Evolutionary conservation across 2,329 filamentous ascomycete genomes (phyloP).

Genomic region (Ascochyta clinopodiicola): DNA sequence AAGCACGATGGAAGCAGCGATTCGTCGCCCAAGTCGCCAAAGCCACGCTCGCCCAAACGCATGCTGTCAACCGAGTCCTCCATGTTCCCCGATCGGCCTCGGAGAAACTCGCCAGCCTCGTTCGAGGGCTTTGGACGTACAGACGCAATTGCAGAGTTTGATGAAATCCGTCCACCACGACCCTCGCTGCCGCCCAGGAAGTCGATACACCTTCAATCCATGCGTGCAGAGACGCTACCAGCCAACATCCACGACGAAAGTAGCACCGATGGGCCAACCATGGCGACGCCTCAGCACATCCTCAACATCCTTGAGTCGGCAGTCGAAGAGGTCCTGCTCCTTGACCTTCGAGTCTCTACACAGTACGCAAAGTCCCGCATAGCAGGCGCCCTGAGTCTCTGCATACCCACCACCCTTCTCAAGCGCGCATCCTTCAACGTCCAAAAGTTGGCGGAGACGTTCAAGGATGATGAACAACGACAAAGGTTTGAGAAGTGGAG

Average conservation of each 20-base stretch:
- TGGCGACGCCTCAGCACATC: conserved; percentile 58
- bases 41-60: conserved; percentile 56
- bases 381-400: conserved; percentile 83
- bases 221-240: conserved; percentile 57
- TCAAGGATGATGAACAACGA: conserved; percentile 74
- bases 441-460: conserved; percentile 84
- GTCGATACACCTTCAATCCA: conserved; percentile 22
- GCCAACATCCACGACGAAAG: conserved; percentile 33
- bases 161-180: conserved; percentile 38
- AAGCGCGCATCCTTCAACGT: conserved; percentile 92
- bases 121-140: conserved; percentile 48
- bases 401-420: conserved; percentile 90
- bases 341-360: conserved; percentile 87
- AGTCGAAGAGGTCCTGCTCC: conserved; percentile 67
- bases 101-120: conserved; percentile 56
- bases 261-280: conserved; percentile 43
- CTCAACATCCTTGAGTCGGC: conserved; percentile 57
- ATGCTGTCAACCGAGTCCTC: conserved; percentile 55
- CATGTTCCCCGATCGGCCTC: conserved; percentile 51
- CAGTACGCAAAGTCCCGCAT: conserved; percentile 80
- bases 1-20: conserved; percentile 25
- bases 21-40: conserved; percentile 18
- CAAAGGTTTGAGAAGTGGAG: conserved; percentile 79
- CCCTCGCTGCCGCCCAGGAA: conserved; percentile 41
- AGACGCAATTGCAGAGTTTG: conserved; percentile 44